Evolutionary conservation across 2,329 filamentous ascomycete species (phyloP), one percentile per base, ranked within the genome.

Genomic region (Colletotrichum melonis): DNA sequence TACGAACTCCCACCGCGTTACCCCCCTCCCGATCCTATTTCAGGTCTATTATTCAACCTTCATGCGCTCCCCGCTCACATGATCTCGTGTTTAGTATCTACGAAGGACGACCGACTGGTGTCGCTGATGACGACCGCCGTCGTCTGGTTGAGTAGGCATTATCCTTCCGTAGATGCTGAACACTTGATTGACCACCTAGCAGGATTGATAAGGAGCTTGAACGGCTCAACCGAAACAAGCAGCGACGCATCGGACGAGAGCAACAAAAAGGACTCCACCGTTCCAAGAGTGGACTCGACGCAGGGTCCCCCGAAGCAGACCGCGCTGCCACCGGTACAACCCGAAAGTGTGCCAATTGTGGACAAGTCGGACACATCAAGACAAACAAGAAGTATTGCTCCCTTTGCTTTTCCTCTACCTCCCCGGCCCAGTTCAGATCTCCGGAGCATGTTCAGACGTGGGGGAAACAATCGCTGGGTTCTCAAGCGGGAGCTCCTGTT

Each of bases 271-370:
- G 91, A 78, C 83, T 90, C 75, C 87, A 88, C 24, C 84, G 77
- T 26, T 75, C 77, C 67, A 78, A 80, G 62, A 74, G 73, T 63
- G 75, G 68, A 14, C 63, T 63, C 63, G 87, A 86, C 63, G 86
- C 86, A 46, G 86, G 81, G 60, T 90, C 89, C 35, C 88, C 89
- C 28, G 88, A 88, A 72, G 78, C 81, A 63, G 88, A 88, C 79
- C 89, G 90, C 78, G 85, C 86, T 74, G 80, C 81, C 73, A 89
- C 86, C 60, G 91, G 92, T 74, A 97, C 94, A 69, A 93, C 93
- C 42, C 90, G 97, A 78, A 98, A 98, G 86, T 99, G 97, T 85
- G 97, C 97, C 77, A 98, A 98, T 83, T 99, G 97, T 84, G 97
- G 97, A 63, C 94, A 97, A 82, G 93, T 97, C 67, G 97, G 97